A percentile compares a stretch with the other conserved stretches of the same genome.
These are phyloP conservation scores for Dactylella cylindrospora DNA, from an alignment of 2,329 filamentous ascomycete species.

Conservation along the genomic window DNA sequence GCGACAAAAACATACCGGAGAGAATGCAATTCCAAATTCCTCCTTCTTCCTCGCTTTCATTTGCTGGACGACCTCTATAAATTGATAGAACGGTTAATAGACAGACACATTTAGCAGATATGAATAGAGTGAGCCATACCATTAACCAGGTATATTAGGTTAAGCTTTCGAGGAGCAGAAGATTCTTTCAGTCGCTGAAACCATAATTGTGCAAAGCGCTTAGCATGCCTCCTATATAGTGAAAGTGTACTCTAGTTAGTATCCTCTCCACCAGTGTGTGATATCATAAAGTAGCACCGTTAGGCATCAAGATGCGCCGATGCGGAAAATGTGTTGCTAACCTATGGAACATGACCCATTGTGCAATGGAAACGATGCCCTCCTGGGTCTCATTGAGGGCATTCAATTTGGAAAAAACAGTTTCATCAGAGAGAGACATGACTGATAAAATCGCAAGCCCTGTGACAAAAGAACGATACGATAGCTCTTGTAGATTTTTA, in stretches of 20 bases:
- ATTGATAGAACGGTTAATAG: constrained; percentile 3
- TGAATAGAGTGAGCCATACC: constrained; percentile 59
- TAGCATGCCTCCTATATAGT: constrained; percentile 74
- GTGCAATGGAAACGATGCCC: constrained; percentile 90
- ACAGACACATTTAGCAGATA: constrained; percentile 4
- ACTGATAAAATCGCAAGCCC: constrained; percentile 37
- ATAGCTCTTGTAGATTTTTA: no score
- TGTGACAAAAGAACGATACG: no score
- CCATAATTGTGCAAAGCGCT: constrained; percentile 90
- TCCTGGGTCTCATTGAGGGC: constrained; percentile 96
- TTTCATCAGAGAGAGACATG: constrained; percentile 96
- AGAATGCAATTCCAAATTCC: constrained; percentile 89
- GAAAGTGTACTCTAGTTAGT: not conserved
- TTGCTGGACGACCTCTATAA: constrained; percentile 86
- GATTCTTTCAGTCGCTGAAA: constrained; percentile 85
- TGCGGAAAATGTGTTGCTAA: constrained; percentile 54
- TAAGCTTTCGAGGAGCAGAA: constrained; percentile 79
- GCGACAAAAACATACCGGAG: constrained; percentile 61
- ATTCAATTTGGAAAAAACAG: constrained; percentile 89
- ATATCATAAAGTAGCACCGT: no score
- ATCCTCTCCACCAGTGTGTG: no score
- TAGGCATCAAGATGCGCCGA: no score
- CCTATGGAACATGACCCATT: constrained; percentile 99
- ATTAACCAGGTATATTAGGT: constrained; percentile 91
- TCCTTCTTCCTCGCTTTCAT: constrained; percentile 89